A percentile compares a stretch with the other conserved stretches of the same genome.
Conservation (phyloP, 2,329 filamentous ascomycete species). For the Trichoderma brevicompactum region DNA sequence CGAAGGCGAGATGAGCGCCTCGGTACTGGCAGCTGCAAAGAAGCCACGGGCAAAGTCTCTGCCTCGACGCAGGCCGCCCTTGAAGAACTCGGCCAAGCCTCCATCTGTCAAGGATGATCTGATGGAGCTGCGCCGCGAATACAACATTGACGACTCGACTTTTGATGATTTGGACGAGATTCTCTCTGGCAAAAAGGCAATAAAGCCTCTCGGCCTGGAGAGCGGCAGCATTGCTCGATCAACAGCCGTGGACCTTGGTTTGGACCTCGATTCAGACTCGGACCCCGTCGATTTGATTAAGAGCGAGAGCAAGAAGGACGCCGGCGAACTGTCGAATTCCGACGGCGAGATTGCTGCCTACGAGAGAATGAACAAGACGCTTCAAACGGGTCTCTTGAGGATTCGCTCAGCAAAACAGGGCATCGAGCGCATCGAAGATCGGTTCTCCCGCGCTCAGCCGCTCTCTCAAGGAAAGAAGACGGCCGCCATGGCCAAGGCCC, state of each 20-base stretch:
- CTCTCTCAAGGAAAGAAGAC: slow-evolving; percentile 25
- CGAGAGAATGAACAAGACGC: slow-evolving; percentile 56
- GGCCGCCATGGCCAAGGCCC: slow-evolving; percentile 1
- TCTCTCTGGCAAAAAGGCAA: slow-evolving; percentile 45
- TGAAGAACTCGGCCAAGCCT: slow-evolving; percentile 59
- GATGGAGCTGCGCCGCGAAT: slow-evolving; percentile 54
- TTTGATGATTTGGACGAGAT: slow-evolving; percentile 62
- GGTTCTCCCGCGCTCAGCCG: slow-evolving; percentile 50
- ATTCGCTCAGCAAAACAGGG: slow-evolving; percentile 61
- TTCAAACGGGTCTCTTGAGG: slow-evolving; percentile 56
- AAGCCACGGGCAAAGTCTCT: slow-evolving; percentile 45
- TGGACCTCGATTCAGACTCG: slow-evolving; percentile 32
- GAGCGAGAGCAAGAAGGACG: slow-evolving; percentile 26
- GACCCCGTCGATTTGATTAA: slow-evolving; percentile 28
- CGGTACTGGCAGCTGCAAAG: slow-evolving; percentile 36
- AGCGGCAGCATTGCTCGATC: slow-evolving; percentile 35
- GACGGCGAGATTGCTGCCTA: slow-evolving; percentile 50
- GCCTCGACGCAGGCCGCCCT: slow-evolving; percentile 50
- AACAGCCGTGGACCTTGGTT: slow-evolving; percentile 35
- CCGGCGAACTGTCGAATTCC: slow-evolving; percentile 38
- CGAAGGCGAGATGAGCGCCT: slow-evolving; percentile 32
- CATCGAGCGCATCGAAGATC: slow-evolving; percentile 61
- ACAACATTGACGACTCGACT: slow-evolving; percentile 63
- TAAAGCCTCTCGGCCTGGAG: slow-evolving; percentile 34
- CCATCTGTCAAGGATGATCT: slow-evolving; percentile 62